A percentile compares a stretch with the other conserved stretches of the same genome.
Evolutionary conservation across 345 rosid genomes (phyloP).

Genomic region (Aurinia saxatilis): DNA sequence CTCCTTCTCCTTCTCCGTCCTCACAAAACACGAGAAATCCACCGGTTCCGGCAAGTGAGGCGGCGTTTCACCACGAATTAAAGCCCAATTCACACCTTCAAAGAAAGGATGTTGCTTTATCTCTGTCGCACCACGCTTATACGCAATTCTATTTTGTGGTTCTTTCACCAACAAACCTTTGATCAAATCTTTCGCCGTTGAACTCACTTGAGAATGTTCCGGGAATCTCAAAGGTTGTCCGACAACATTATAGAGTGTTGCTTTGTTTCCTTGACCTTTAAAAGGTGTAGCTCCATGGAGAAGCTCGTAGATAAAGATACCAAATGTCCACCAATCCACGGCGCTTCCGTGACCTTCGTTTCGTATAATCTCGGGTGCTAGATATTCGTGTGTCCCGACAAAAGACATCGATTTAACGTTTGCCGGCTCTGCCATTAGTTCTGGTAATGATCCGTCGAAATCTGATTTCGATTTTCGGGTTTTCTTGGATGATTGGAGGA

Average conservation of each 20-base stretch:
- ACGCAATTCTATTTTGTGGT: constrained; percentile 48
- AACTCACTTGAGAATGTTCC: constrained; percentile 38
- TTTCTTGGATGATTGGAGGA: constrained; percentile 43
- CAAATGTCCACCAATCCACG: constrained; percentile 75
- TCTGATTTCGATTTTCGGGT: constrained; percentile 42
- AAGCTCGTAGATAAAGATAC: constrained; percentile 53
- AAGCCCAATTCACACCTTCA: constrained; percentile 59
- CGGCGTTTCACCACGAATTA: constrained; percentile 27
- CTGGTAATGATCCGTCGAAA: constrained; percentile 47
- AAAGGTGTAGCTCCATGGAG: constrained; percentile 55
- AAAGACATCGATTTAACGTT: constrained; percentile 57
- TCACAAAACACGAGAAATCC: constrained; percentile 17
- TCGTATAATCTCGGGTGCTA: constrained; percentile 52
- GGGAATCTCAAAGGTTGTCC: constrained; percentile 51
- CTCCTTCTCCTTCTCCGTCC: constrained; percentile 18
- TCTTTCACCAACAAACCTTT: constrained; percentile 50
- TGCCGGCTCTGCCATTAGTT: constrained; percentile 62
- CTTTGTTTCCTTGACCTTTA: constrained; percentile 48
- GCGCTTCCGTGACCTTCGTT: constrained; percentile 72
- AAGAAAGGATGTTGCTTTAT: constrained; percentile 66
- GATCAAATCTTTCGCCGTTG: constrained; percentile 48
- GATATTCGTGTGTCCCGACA: constrained; percentile 66
- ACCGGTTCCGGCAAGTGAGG: constrained; percentile 28
- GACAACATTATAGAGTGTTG: constrained; percentile 47
- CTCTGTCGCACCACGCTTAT: constrained; percentile 56